Evolutionary conservation across 2,329 filamentous ascomycete genomes (phyloP).

Genomic region (Colletotrichum salicis): DNA sequence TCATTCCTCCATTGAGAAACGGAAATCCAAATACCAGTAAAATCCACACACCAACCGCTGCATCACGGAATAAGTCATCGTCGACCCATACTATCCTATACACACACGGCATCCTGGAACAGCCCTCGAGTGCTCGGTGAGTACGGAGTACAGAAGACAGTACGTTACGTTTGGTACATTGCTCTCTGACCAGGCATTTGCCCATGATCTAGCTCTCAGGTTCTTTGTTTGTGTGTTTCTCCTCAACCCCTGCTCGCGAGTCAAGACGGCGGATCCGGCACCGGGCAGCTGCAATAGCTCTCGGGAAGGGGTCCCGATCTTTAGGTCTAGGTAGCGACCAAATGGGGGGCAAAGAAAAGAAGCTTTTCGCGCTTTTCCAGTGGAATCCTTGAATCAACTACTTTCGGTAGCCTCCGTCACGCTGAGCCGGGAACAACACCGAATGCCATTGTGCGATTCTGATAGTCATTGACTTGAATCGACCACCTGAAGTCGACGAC

Average conservation of each 20-base stretch:
- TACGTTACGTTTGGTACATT: slow-evolving; percentile 1
- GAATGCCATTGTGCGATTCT: background rate
- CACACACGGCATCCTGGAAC: slow-evolving; percentile 12
- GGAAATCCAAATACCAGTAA: slow-evolving; percentile 18
- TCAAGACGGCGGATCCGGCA: slow-evolving; percentile 35
- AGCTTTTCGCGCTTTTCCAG: slow-evolving; percentile 12
- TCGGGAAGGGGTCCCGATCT: slow-evolving; percentile 15
- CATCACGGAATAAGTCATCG: slow-evolving; percentile 15
- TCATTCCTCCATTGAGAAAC: slow-evolving; percentile 20
- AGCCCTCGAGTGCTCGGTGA: slow-evolving; percentile 8
- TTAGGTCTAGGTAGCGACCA: slow-evolving; percentile 12
- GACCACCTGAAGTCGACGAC: background rate
- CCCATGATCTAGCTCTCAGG: slow-evolving; percentile 1
- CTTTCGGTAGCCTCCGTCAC: slow-evolving; percentile 17
- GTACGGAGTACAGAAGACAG: background rate
- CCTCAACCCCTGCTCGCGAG: slow-evolving; percentile 13
- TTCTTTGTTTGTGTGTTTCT: slow-evolving; percentile 23
- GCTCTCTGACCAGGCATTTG: slow-evolving; percentile 1
- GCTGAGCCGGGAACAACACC: slow-evolving; percentile 10
- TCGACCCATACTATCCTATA: slow-evolving; percentile 1
- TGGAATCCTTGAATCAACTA: background rate
- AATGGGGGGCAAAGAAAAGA: slow-evolving; percentile 13
- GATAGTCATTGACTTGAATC: background rate
- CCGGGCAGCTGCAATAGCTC: slow-evolving; percentile 8
- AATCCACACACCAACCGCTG: slow-evolving; percentile 11